phyloP scores from a whole-genome alignment of 192 early-diverging fungal genomes.

The Oehlia diaphana region DNA sequence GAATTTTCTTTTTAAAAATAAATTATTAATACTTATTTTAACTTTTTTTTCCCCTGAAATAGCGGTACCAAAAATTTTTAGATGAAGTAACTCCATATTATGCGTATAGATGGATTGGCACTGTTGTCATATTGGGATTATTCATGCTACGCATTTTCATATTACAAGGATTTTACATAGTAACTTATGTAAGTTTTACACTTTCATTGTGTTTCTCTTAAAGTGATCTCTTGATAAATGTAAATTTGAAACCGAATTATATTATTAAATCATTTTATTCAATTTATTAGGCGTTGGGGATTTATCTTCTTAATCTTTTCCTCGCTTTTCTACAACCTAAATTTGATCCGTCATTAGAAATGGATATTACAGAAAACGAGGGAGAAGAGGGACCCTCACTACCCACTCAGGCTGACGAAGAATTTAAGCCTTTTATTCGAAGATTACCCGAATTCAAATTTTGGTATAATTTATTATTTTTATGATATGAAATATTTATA shows the following conservation, averaged over 20 bases:
- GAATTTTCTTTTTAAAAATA: background rate
- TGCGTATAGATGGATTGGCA: slow-evolving; percentile 74
- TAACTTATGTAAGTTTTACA: slow-evolving; percentile 68
- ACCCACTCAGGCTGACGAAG: slow-evolving; percentile 87
- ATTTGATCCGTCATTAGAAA: slow-evolving; percentile 86
- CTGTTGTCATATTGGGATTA: slow-evolving; percentile 56
- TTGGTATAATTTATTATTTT: slow-evolving; percentile 62
- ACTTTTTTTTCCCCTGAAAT: slow-evolving; percentile 9
- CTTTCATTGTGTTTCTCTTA: background rate
- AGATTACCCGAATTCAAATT: slow-evolving; percentile 98
- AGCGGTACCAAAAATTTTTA: slow-evolving; percentile 79
- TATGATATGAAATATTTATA: no score
- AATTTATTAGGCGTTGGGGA: slow-evolving; percentile 57
- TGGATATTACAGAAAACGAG: slow-evolving; percentile 63
- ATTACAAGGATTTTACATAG: slow-evolving; percentile 94
- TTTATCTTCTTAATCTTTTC: slow-evolving; percentile 94
- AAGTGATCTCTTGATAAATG: background rate
- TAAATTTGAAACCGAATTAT: background rate
- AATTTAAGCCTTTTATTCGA: slow-evolving; percentile 96
- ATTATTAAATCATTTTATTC: background rate
- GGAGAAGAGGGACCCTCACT: slow-evolving; percentile 67
- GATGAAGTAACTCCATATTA: slow-evolving; percentile 81
- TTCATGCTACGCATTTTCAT: slow-evolving; percentile 79
- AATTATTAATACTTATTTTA: background rate
- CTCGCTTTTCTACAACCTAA: slow-evolving; percentile 96